Evolutionary conservation across 768 basidiomycete species (phyloP).

Genomic region (Psilocybe subaeruginosa): DNA sequence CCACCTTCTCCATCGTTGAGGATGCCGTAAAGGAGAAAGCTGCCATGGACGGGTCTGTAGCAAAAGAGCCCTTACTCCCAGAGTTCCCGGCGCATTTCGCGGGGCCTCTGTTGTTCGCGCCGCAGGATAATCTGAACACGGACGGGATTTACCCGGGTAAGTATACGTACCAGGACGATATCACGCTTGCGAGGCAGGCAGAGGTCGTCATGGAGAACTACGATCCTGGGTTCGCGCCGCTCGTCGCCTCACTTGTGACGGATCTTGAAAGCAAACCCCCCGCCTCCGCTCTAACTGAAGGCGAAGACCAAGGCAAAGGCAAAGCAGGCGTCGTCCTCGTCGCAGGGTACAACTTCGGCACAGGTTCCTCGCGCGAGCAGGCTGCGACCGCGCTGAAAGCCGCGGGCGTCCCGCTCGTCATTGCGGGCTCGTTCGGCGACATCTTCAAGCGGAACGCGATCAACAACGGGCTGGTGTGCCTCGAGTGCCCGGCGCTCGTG

Average conservation of each 20-base stretch:
- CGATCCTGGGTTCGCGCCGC: conserved; percentile 81
- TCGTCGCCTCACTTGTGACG: conserved; percentile 56
- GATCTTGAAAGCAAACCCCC: conserved; percentile 17
- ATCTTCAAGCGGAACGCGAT: conserved; percentile 99
- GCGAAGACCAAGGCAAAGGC: conserved; percentile 48
- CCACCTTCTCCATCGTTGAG: conserved; percentile 57
- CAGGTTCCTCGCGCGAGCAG: conserved; percentile 97
- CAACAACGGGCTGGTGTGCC: conserved; percentile 96
- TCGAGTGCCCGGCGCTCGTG: conserved; percentile 91
- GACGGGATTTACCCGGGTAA: conserved; percentile 99
- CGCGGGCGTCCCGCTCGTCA: conserved; percentile 89
- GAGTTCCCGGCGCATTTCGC: conserved; percentile 85
- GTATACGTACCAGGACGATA: conserved; percentile 99
- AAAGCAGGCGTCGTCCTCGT: conserved; percentile 65
- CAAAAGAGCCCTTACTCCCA: conserved; percentile 68
- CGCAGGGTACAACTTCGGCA: conserved; percentile 97
- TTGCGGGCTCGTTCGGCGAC: conserved; percentile 98
- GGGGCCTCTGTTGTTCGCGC: conserved; percentile 88
- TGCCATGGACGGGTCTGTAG: conserved; percentile 28
- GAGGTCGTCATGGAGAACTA: conserved; percentile 99
- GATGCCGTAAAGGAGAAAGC: conserved; percentile 27
- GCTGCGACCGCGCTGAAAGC: conserved; percentile 97
- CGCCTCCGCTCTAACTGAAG: conserved; percentile 16
- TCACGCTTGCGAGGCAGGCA: conserved; percentile 92
- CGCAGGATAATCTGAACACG: conserved; percentile 97